Evolutionary conservation across 768 basidiomycete genomes (phyloP).

Genomic region (Amanita molliuscula): DNA sequence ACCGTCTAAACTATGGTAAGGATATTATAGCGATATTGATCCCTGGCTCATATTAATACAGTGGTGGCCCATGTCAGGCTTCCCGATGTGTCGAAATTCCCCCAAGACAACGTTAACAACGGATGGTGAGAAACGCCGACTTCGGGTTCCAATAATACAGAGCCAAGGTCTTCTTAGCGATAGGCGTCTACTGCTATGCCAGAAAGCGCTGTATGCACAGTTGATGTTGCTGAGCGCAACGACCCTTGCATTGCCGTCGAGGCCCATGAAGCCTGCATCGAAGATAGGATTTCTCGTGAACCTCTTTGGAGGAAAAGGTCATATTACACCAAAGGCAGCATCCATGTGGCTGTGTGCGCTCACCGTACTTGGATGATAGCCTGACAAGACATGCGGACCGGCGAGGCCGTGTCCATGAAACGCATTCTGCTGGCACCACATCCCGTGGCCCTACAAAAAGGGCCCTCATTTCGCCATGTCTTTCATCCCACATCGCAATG

Average conservation of each 20-base stretch:
- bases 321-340: conserved; percentile 24
- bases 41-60: too few relatives aligned
- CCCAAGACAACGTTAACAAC: conserved; percentile 82
- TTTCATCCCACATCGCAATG: not conserved
- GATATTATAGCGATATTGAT: too few relatives aligned
- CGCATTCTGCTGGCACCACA: not conserved
- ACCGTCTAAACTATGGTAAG: too few relatives aligned
- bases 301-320: conserved; percentile 85
- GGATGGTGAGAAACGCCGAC: conserved; percentile 45
- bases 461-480: not conserved
- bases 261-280: conserved; percentile 69
- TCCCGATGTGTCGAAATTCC: conserved; percentile 90
- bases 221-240: conserved; percentile 94
- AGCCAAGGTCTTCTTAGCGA: conserved; percentile 65
- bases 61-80: conserved; percentile 84
- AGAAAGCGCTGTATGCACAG: conserved; percentile 41
- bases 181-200: conserved; percentile 67
- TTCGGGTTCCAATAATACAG: conserved; percentile 77
- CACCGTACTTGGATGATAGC: too few relatives aligned
- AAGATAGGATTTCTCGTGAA: conserved; percentile 77
- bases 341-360: not conserved
- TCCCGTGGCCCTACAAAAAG: not conserved
- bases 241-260: conserved; percentile 59
- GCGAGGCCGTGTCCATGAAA: not conserved
- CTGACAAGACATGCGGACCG: not conserved